Percentiles rank a stretch among this genome's conserved stretches.
Conservation (phyloP, 2,329 filamentous ascomycete genomes). For the Alternaria brassicicola region DNA sequence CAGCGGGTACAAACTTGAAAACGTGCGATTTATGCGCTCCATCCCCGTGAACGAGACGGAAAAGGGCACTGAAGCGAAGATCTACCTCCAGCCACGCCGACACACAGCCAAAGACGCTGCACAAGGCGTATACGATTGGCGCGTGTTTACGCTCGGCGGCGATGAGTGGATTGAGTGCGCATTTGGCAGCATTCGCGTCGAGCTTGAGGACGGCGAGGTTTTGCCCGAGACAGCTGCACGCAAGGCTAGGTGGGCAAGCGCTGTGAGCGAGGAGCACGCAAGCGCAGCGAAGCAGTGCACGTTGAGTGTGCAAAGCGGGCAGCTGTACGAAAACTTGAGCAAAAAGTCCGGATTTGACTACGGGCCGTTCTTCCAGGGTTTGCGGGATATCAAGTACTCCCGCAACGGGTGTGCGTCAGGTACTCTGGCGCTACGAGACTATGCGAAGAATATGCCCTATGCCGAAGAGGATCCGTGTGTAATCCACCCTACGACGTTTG, state of each 20-base stretch:
- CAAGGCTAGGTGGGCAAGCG: constrained; percentile 3
- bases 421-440: constrained; percentile 5
- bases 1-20: constrained; percentile 13
- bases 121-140: constrained; percentile 12
- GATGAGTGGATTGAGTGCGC: constrained; percentile 15
- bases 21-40: constrained; percentile 14
- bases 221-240: constrained; percentile 5
- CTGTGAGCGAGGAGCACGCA: constrained; percentile 6
- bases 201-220: constrained; percentile 4
- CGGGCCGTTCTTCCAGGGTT: constrained; percentile 17
- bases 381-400: constrained; percentile 12
- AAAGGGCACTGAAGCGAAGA: constrained; percentile 9
- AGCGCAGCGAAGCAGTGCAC: constrained; percentile 2
- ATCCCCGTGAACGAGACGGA: constrained; percentile 13
- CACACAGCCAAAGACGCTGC: constrained; percentile 13
- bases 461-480: constrained; percentile 3
- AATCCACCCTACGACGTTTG: constrained; percentile 9
- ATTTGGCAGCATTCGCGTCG: constrained; percentile 12
- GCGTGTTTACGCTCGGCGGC: constrained; percentile 3
- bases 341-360: constrained; percentile 12
- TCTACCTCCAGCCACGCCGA: constrained; percentile 10
- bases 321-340: constrained; percentile 15
- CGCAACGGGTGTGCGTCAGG: constrained; percentile 6
- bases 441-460: constrained; percentile 11
- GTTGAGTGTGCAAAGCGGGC: constrained; percentile 7